A percentile compares a stretch with the other conserved stretches of the same genome.
phyloP scores from a whole-genome alignment of 2,329 filamentous ascomycete species.

The Fusarium fracticaudum region DNA sequence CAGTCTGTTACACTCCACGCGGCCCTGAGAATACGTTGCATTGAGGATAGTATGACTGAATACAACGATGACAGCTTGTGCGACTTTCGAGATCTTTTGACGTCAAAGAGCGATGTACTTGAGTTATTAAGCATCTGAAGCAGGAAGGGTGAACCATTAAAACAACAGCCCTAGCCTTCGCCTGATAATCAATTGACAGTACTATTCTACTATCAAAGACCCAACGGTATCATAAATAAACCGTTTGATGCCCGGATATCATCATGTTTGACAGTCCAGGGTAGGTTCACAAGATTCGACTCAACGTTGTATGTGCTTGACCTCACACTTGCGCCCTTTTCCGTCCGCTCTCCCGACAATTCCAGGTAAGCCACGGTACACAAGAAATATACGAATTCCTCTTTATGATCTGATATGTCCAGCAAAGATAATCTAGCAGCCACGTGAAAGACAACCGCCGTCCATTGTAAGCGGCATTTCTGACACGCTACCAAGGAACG shows the following conservation, averaged over 20 bases:
- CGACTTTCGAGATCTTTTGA: neutral
- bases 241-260: neutral
- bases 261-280: neutral
- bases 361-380: neutral
- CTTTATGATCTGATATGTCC: neutral
- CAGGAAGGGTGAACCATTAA: neutral
- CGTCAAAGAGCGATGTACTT: too few relatives aligned
- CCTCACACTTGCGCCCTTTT: neutral
- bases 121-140: rapidly evolving
- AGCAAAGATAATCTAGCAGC: neutral
- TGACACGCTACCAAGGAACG: neutral
- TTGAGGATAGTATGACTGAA: neutral
- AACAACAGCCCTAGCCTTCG: neutral
- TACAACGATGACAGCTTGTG: neutral
- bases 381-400: neutral
- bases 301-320: neutral
- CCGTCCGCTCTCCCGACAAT: neutral
- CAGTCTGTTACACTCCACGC: conserved; percentile 12
- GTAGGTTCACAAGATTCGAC: neutral
- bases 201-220: rapidly evolving
- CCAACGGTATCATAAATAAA: neutral
- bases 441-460: neutral
- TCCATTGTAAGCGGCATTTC: neutral
- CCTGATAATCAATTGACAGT: neutral
- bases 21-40: conserved; percentile 24